Base-by-base conservation (phyloP, 352 stramenopile species). In the Vaucheria bursata region DNA sequence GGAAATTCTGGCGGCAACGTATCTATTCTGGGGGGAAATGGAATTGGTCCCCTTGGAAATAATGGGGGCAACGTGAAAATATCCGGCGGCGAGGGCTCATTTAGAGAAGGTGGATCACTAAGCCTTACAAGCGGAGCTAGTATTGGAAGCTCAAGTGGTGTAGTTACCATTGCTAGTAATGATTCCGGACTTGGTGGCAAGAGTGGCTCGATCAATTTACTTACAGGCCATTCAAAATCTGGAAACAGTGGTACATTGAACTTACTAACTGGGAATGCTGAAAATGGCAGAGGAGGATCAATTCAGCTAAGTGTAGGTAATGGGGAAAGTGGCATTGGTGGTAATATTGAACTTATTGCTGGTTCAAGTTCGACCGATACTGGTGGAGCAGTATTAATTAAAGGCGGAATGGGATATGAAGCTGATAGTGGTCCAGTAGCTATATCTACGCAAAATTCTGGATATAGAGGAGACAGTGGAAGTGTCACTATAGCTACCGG, bases 401-500 rank as follows among this genome's bases (percentile, higher is more conserved):
- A 12, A 32, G 74, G 66, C 40, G 71, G 78, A 5, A 12, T 50
- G 5, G 12, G 39, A 12, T 12, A 50, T 6, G 31, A 36, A 6
- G 18, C 69, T 34, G 73, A 72, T 40, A 66, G 74, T 73, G n/a
- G 34, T 35, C 36, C 59, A 25, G 37, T 49, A 31, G 73, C 68
- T 40, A 78, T 76, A 36, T 76, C 68, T 35, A 32, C 45, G 64
- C 34, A 75, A 39, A 64, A n/a, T 1, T 4, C 79, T 6, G 32
- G 69, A 35, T 78, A 68, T 73, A 67, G 68, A 37, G 66, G 75
- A 39, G 49, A 59, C 71, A 74, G 79, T 34, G 32, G 66, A 37
- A 66, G 75, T 40, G 70, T 67, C 35, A 67, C 31, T 8, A 80
- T 84, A 50, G 75, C 45, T 18, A 82, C 79, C n/a, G 79, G 79